Conservation (phyloP, 2,329 filamentous ascomycete genomes). For the Capronia epimyces region DNA sequence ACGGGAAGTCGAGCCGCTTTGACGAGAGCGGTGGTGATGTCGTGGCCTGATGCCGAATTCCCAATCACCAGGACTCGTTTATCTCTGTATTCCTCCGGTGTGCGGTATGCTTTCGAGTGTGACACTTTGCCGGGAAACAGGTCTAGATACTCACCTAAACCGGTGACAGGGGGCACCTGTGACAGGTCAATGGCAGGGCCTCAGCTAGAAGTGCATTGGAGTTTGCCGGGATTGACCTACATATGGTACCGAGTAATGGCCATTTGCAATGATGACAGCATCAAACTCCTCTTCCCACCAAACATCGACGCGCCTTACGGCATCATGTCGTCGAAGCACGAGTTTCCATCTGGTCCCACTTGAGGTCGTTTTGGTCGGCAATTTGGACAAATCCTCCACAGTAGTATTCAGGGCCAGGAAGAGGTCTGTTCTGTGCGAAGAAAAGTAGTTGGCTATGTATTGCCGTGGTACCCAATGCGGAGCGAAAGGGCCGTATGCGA, state of each 20-base stretch:
- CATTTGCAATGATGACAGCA: conserved; percentile 56
- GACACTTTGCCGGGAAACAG: conserved; percentile 40
- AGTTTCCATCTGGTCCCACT: conserved; percentile 47
- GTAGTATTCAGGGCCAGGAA: conserved; percentile 50
- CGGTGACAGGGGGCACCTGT: conserved; percentile 45
- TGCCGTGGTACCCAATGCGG: conserved; percentile 52
- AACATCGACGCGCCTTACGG: conserved; percentile 41
- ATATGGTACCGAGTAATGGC: conserved; percentile 56
- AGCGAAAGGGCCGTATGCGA: conserved; percentile 53
- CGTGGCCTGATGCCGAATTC: conserved; percentile 59
- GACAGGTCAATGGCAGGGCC: background rate
- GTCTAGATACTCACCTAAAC: conserved; percentile 39
- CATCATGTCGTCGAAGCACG: conserved; percentile 43
- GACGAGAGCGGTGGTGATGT: conserved; percentile 54
- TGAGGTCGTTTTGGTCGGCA: conserved; percentile 42
- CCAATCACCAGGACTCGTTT: conserved; percentile 58
- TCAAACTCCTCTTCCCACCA: conserved; percentile 63
- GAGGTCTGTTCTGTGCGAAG: conserved; percentile 45
- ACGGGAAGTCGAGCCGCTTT: conserved; percentile 40
- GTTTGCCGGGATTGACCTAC: conserved; percentile 34
- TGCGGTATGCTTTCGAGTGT: conserved; percentile 47
- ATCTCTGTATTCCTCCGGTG: conserved; percentile 33
- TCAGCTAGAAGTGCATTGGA: background rate
- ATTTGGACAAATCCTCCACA: conserved; percentile 55
- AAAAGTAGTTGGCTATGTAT: conserved; percentile 54